phyloP scores from a whole-genome alignment of 2,329 filamentous ascomycete genomes.

The Xylogone sp. region DNA sequence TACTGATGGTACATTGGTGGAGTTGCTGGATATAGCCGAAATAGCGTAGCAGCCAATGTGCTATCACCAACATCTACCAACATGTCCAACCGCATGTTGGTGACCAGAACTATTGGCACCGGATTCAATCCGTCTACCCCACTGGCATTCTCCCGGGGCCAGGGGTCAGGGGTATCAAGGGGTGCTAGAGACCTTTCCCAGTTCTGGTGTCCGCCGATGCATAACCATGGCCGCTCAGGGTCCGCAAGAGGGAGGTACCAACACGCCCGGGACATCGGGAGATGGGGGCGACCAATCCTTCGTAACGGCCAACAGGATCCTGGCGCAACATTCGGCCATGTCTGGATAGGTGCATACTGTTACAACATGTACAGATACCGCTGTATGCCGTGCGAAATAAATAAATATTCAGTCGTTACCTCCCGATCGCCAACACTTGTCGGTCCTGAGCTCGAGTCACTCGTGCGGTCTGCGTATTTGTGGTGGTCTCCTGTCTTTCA shows the following conservation, averaged over 20 bases:
- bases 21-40: too few species aligned
- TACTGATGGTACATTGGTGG: too few species aligned
- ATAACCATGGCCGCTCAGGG: too few species aligned
- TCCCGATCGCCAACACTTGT: not conserved
- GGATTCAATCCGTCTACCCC: too few species aligned
- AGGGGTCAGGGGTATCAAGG: too few species aligned
- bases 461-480: not conserved
- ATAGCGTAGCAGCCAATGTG: too few species aligned
- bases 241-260: not conserved
- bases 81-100: too few species aligned
- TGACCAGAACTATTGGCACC: too few species aligned
- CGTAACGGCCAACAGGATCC: not conserved
- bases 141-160: too few species aligned
- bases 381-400: not conserved
- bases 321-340: not conserved
- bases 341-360: not conserved
- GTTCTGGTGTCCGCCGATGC: too few species aligned
- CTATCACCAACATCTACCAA: too few species aligned
- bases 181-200: too few species aligned
- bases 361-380: not conserved
- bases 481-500: constrained; percentile 1
- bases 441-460: not conserved
- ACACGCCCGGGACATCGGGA: not conserved
- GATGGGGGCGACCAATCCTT: not conserved
- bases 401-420: not conserved